phyloP scores from a whole-genome alignment of 345 rosid species.

The Bruguiera gymnorhiza region DNA sequence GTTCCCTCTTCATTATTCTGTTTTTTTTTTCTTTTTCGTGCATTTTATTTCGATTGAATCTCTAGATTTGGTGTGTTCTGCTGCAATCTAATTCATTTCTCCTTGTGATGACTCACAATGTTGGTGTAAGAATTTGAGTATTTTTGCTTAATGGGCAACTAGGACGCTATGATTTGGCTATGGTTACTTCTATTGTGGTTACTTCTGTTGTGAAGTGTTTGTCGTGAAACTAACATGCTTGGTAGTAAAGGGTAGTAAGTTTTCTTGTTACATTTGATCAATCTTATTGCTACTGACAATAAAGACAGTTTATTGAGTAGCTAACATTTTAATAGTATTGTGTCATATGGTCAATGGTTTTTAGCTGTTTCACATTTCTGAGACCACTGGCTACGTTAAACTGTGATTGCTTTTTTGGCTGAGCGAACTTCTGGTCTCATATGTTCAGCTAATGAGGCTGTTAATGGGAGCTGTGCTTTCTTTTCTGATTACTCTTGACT shows the following conservation, averaged over 20 bases:
- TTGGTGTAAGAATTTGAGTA: neutral
- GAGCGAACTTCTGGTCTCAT: neutral
- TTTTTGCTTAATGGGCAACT: too few relatives aligned
- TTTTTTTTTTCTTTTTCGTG: neutral
- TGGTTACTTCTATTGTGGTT: too few relatives aligned
- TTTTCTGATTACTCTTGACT: too few relatives aligned
- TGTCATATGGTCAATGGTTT: neutral
- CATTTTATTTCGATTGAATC: neutral
- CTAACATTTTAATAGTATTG: neutral
- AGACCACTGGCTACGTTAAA: neutral
- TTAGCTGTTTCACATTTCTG: neutral
- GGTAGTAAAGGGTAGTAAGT: too few relatives aligned
- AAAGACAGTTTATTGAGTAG: neutral
- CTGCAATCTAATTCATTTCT: neutral
- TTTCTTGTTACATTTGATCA: neutral
- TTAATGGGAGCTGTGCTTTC: too few relatives aligned
- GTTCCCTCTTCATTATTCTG: neutral
- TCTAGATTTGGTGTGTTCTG: neutral
- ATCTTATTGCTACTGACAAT: neutral
- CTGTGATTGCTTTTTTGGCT: neutral
- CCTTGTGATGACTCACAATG: too few relatives aligned
- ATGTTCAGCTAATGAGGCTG: neutral
- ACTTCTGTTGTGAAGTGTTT: too few relatives aligned
- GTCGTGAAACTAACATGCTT: too few relatives aligned
- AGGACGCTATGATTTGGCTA: too few relatives aligned